Base-by-base conservation (phyloP, 371 early-diverging fungal species). In the Conidiobolus incongruus region DNA sequence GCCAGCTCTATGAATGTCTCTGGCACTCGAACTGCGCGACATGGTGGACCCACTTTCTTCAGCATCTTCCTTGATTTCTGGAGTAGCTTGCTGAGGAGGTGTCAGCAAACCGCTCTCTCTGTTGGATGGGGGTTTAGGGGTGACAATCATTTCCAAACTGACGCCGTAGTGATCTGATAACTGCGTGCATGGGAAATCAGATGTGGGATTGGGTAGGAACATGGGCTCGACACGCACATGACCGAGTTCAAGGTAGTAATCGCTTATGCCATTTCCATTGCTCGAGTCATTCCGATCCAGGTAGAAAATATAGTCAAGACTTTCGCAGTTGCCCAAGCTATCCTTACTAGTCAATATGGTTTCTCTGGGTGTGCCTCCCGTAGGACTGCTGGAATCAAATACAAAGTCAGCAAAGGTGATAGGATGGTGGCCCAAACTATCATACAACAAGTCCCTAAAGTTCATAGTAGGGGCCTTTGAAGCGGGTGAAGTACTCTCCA, bases 331-430 rank as follows among this genome's bases (percentile, higher is more conserved):
- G 57, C 47, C 15, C 63, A 52, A 37, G 70, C 70, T 21, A 61
- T n/a, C 59, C 28, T 45, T 52, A 33, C 61, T 60, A 1, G 84
- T 77, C 48, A 82, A 47, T 2, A 63, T 55, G 0, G 63, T 69
- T 50, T 81, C 82, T 31, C 55, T 60, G 4, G 75, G 73, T 23
- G 51, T 45, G 13, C 61, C 34, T 2, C n/a, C n/a, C n/a, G n/a
- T n/a, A n/a, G 35, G 38, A 16, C 64, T 68, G 38, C 67, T 56
- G 0, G 40, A 45, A 44, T 54, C 59, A 2, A 54, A 49, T 0
- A 60, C 47, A 16, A 62, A 58, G 44, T 81, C 75, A 22, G 73
- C 79, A 56, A 72, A 81, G 1, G 86, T 83, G 16, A 86, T 69
- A 1, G 84, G 83, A 44, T 83, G 84, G 47, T 73, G 62, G 7